Conservation (phyloP, 441 rosid species). For the Eruca vesicaria region DNA sequence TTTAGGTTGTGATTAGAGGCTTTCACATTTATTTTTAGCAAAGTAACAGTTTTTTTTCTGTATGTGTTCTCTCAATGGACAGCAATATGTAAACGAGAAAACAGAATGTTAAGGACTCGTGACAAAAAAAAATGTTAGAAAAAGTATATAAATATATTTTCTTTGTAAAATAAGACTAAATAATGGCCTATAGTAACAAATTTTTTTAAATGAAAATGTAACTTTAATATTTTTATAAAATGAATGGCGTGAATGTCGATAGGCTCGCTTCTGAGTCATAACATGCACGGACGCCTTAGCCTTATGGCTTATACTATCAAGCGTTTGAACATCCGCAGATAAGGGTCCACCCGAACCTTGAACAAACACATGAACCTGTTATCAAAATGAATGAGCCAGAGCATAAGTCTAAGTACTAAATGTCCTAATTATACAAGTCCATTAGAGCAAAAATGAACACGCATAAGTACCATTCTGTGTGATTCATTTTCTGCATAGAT, state of each 20-base stretch:
- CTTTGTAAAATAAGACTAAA: not conserved
- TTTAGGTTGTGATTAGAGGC: conserved; percentile 18
- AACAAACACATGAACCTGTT: conserved; percentile 18
- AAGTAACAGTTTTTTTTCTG: conserved; percentile 1
- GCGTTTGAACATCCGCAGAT: conserved; percentile 52
- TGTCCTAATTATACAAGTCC: not conserved
- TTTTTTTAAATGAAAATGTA: not conserved
- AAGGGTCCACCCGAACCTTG: conserved; percentile 72
- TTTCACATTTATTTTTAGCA: conserved; percentile 25
- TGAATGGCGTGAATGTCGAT: conserved; percentile 34
- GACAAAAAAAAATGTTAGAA: no score
- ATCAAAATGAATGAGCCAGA: not conserved
- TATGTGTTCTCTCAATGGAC: not conserved
- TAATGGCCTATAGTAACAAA: not conserved
- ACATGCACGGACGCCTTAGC: conserved; percentile 67
- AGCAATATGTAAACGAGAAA: conserved; percentile 8
- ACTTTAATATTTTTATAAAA: not conserved
- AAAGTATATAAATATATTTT: conserved; percentile 1
- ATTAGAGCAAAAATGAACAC: not conserved
- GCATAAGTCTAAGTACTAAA: not conserved
- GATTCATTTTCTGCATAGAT: not conserved
- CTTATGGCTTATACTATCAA: conserved; percentile 62
- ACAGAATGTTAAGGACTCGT: not conserved
- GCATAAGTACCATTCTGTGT: not conserved
- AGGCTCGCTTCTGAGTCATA: conserved; percentile 68